phyloP scores from a whole-genome alignment of 305 asterid species.

The Stenogyne calaminthoides region DNA sequence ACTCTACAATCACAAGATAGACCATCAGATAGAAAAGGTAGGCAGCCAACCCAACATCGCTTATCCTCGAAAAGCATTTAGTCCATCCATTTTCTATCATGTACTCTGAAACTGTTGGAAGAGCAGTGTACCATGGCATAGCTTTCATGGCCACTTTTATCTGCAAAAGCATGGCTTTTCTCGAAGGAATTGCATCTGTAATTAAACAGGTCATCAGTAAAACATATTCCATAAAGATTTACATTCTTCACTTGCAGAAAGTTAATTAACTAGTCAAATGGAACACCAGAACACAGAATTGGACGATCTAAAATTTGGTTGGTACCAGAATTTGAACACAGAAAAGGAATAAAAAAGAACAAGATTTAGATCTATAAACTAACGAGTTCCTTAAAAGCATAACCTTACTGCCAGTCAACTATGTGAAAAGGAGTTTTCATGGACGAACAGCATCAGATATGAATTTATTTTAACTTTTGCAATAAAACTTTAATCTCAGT shows the following conservation, averaged over 20 bases:
- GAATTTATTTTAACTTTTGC: neutral
- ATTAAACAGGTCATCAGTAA: slow-evolving; percentile 33
- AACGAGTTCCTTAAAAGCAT: neutral
- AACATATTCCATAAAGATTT: neutral
- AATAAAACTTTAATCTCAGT: neutral
- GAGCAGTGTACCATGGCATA: slow-evolving; percentile 85
- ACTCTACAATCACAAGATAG: slow-evolving; percentile 84
- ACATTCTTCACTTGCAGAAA: neutral
- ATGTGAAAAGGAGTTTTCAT: neutral
- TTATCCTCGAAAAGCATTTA: slow-evolving; percentile 70
- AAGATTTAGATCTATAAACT: neutral
- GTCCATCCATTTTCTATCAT: slow-evolving; percentile 96
- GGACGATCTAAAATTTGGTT: neutral
- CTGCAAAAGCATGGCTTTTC: slow-evolving; percentile 88
- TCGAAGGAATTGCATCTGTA: slow-evolving; percentile 90
- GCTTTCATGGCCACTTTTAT: slow-evolving; percentile 96
- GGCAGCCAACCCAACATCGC: slow-evolving; percentile 61
- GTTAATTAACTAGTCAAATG: neutral
- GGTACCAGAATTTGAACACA: neutral
- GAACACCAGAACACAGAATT: neutral
- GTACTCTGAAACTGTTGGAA: slow-evolving; percentile 85
- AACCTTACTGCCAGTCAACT: neutral
- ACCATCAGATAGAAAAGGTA: slow-evolving; percentile 46
- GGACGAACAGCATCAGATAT: neutral
- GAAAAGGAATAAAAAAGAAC: neutral